Base-by-base conservation (phyloP, 2,329 filamentous ascomycete species). In the Lasiodiplodia sp. region DNA sequence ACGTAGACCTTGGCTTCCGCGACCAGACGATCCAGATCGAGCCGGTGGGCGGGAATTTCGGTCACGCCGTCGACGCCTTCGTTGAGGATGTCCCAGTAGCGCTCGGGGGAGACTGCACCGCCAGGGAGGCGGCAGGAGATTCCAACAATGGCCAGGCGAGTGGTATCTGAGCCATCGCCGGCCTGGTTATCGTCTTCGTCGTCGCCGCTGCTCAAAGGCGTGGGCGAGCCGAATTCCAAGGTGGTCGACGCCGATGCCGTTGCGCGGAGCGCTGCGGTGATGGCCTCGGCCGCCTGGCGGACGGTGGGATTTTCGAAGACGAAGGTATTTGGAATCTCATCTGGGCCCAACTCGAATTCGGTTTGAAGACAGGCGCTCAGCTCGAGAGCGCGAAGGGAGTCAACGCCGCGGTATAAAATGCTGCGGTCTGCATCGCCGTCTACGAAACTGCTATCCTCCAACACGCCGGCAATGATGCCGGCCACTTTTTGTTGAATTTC, bases 101-200 rank as follows among this genome's bases (percentile, higher is more conserved):
- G 4, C 72, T 73, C 10, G 62, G 70, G 11, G 72, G 47, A 74
- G 2, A 71, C 73, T 3, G 68, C 70, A 7, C 72, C 73, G n/a
- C 75, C 75, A 2, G 76, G 72, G 18, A 76, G 70, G 14, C 76
- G 72, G 57, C 73, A 75, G 21, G 76, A 72, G 69, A 80, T 78
- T 49, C 81, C 81, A 68, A 83, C 75, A n/a, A 83, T 18, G 21
- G 47, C 47, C n/a, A 51, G 47, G 16, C 37, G 37, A 16, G 37
- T 12, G 12, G 23, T 77, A n/a, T 80, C 80, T 68, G 79, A 76
- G 18, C 73, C 73, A 11, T 70, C 68, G 4, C 28, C 38, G 10
- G 60, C 47, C 31, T 34, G 31, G 31, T 34, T 34, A 16, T 4
- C 8, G 47, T 14, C 12, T 10, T 40, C 37, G 5, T 40, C 37